A percentile compares a stretch with the other conserved stretches of the same genome.
These are phyloP conservation scores for Boletus semigastroideus DNA, from an alignment of 1,284 basidiomycete species.

Conservation along the genomic window DNA sequence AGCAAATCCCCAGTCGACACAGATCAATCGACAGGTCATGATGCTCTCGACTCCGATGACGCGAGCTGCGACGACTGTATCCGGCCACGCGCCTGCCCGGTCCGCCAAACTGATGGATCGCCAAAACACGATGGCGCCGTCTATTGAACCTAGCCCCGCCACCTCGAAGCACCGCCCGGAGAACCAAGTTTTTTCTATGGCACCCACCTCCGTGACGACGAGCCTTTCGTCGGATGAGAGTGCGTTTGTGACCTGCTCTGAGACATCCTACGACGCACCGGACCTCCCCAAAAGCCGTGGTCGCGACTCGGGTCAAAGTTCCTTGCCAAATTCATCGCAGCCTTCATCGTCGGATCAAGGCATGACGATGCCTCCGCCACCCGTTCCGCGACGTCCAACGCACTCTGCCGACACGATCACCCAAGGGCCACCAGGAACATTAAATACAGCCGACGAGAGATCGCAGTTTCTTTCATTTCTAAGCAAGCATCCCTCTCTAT, in stretches of 20 bases:
- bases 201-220: conserved; percentile 11
- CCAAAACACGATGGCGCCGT: conserved; percentile 6
- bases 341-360: conserved; percentile 26
- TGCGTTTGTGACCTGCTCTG: conserved; percentile 32
- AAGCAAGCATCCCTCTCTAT: conserved; percentile 42
- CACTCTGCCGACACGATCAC: conserved; percentile 2
- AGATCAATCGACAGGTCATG: conserved; percentile 21
- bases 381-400: conserved; percentile 13
- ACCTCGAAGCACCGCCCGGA: conserved; percentile 1
- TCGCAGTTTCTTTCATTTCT: conserved; percentile 38
- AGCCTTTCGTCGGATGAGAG: conserved; percentile 30
- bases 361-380: conserved; percentile 30
- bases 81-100: background rate
- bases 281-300: conserved; percentile 2
- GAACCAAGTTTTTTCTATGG: conserved; percentile 1
- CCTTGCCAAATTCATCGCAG: conserved; percentile 36
- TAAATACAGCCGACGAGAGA: conserved; percentile 9
- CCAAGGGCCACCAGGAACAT: conserved; percentile 3
- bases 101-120: background rate
- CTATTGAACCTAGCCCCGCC: background rate
- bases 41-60: conserved; percentile 16
- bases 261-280: conserved; percentile 18
- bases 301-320: conserved; percentile 12
- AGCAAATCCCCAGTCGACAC: conserved; percentile 38
- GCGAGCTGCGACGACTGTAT: conserved; percentile 18